Base-by-base conservation (phyloP, 2,329 filamentous ascomycete genomes). In the Escovopsis sp. region DNA sequence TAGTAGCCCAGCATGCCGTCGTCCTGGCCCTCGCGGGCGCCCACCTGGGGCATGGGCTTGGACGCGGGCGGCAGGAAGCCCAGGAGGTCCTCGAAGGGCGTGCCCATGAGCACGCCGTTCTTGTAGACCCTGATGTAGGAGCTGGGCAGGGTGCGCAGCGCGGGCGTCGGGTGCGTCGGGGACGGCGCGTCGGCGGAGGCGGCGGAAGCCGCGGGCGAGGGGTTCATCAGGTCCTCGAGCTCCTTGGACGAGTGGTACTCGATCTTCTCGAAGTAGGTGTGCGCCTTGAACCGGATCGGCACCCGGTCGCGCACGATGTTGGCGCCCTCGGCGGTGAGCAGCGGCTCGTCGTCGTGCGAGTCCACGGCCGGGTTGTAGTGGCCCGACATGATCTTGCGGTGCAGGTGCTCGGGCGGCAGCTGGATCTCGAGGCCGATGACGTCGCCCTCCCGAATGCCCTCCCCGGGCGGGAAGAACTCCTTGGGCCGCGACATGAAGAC, bases 1-100 rank as follows among this genome's bases (percentile, higher is more conserved):
- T 94, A 94, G 64, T 98, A 98, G 10, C 91, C 93, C 2, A 95
- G 74, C 72, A 91, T 84, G 33, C 89, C 91, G 55, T 98, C 91
- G 56, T 98, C 91, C 47, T 94, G 77, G 26, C 86, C 86, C 47
- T 91, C 83, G 40, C 91, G 72, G 15, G 85, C 86, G 11, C 84
- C 85, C 36, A 82, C 72, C 49, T 83, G 78, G 6, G 73, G 66
- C 46, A 78, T 74, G 4, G 82, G 81, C 47, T 77, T 79, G 5
- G 85, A 94, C 1, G 91, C 88, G 0, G 88, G 89, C 0, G 91
- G 91, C 1, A 98, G 68, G 62, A 98, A 98, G 3, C 87, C 80
- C 26, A 95, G 75, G 1, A 98, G 74, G 50, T 93, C 78, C 44
- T 83, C 83, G 58, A 94, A 98, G 0, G 89, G 78, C 0, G 84